Percentiles rank a stretch among this genome's conserved stretches.
These are phyloP conservation scores for Calendula officinalis DNA, from an alignment of 129 eudicot species.

Conservation along the genomic window DNA sequence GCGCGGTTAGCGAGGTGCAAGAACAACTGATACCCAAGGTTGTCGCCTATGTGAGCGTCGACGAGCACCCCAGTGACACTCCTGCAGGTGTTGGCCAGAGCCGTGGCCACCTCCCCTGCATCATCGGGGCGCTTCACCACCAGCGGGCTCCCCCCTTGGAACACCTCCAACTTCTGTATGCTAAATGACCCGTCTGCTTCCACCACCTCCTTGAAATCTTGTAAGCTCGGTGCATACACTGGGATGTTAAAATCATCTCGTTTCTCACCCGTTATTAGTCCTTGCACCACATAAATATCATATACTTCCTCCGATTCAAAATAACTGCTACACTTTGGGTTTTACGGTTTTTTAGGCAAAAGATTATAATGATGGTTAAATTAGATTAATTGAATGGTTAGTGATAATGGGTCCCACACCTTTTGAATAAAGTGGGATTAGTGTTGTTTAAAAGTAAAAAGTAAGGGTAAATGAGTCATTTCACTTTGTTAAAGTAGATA, in stretches of 20 bases:
- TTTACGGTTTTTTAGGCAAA: no score
- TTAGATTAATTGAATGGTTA: no score
- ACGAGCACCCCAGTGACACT: slow-evolving; percentile 91
- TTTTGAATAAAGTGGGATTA: no score
- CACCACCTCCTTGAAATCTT: slow-evolving; percentile 85
- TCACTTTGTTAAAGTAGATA: no score
- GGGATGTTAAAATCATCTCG: slow-evolving; percentile 92
- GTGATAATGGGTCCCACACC: no score
- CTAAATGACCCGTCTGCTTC: slow-evolving; percentile 74
- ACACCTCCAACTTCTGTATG: slow-evolving; percentile 61
- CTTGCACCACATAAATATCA: slow-evolving; percentile 34
- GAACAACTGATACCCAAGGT: slow-evolving; percentile 72
- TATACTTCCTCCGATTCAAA: no score
- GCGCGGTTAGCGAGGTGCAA: slow-evolving; percentile 61
- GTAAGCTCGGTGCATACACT: slow-evolving; percentile 79
- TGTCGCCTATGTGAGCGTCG: slow-evolving; percentile 88
- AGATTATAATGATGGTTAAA: no score
- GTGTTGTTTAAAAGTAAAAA: no score
- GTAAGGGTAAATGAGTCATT: no score
- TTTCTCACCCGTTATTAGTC: slow-evolving; percentile 62
- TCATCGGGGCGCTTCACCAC: slow-evolving; percentile 74
- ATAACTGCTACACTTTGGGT: no score
- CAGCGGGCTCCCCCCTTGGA: slow-evolving; percentile 93
- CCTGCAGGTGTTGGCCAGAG: slow-evolving; percentile 78
- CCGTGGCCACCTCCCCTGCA: slow-evolving; percentile 68